Percentiles rank a stretch among this genome's conserved stretches.
Conservation (phyloP, 1,284 basidiomycete species). For the Tilletia indica region DNA sequence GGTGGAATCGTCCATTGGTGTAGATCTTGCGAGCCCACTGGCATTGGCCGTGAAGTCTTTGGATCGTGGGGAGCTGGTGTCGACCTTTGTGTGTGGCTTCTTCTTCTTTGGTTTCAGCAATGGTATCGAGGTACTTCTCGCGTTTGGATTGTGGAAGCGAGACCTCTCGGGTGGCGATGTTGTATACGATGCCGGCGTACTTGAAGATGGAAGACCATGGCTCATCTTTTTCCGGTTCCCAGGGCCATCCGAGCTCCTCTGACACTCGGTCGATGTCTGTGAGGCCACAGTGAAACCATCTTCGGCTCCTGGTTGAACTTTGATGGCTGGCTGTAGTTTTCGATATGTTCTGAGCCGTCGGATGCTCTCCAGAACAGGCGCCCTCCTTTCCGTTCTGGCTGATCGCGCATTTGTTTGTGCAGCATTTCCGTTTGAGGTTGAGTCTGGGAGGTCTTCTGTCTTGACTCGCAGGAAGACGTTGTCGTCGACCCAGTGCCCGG, state of each 20-base stretch:
- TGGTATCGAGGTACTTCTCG: background rate
- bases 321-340: background rate
- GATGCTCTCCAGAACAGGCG: no score
- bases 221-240: background rate
- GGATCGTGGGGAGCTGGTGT: background rate
- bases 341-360: no score
- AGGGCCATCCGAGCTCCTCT: background rate
- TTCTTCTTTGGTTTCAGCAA: no score
- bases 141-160: background rate
- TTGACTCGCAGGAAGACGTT: background rate
- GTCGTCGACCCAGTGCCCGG: slow-evolving; percentile 1
- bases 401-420: background rate
- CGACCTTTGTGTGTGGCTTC: background rate
- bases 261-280: background rate
- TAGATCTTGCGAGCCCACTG: no score
- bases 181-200: background rate
- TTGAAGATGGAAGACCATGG: background rate
- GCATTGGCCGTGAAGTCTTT: no score
- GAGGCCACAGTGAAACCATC: background rate
- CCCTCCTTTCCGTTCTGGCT: background rate
- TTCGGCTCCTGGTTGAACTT: background rate
- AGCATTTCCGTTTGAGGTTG: background rate
- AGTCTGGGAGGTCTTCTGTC: background rate
- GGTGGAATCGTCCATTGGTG: no score
- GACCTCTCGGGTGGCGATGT: background rate